Evolutionary conservation across 805 yeast species (phyloP).

Genomic region (Teunomyces panamensis): DNA sequence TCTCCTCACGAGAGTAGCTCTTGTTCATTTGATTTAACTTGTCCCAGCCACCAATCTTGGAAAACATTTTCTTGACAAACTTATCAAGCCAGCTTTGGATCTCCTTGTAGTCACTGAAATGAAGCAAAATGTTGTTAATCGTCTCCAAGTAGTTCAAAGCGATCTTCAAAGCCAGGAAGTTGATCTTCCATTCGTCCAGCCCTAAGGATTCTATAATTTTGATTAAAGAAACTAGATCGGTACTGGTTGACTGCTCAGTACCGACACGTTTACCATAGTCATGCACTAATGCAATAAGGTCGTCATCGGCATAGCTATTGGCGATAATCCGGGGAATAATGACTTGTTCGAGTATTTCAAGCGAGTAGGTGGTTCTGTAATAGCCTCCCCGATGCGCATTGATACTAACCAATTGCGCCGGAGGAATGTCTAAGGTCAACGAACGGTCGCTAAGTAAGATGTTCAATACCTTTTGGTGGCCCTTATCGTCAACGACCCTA

Average conservation of each 20-base stretch:
- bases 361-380: conserved; percentile 9
- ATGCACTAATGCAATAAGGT: conserved; percentile 33
- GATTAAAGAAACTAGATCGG: conserved; percentile 31
- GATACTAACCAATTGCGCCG: conserved; percentile 32
- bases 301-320: conserved; percentile 22
- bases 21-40: conserved; percentile 7
- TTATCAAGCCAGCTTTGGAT: conserved; percentile 22
- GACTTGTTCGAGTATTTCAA: conserved; percentile 3
- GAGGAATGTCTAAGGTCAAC: conserved; percentile 26
- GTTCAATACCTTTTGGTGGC: conserved; percentile 30
- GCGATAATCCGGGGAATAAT: conserved; percentile 8
- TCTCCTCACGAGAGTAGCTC: conserved; percentile 29
- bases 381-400: conserved; percentile 34
- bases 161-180: conserved; percentile 33
- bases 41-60: conserved; percentile 29
- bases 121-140: conserved; percentile 28
- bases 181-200: conserved; percentile 17
- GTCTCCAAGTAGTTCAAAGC: conserved; percentile 35
- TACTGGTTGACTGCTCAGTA: conserved; percentile 12
- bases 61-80: conserved; percentile 16
- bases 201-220: conserved; percentile 26
- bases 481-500: conserved; percentile 25
- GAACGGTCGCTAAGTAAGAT: conserved; percentile 45
- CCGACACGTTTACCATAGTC: conserved; percentile 42
- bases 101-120: conserved; percentile 22